A percentile compares a stretch with the other conserved stretches of the same genome.
Evolutionary conservation across 2,329 filamentous ascomycete species (phyloP).

Genomic region (Arthrinium phaeospermum): DNA sequence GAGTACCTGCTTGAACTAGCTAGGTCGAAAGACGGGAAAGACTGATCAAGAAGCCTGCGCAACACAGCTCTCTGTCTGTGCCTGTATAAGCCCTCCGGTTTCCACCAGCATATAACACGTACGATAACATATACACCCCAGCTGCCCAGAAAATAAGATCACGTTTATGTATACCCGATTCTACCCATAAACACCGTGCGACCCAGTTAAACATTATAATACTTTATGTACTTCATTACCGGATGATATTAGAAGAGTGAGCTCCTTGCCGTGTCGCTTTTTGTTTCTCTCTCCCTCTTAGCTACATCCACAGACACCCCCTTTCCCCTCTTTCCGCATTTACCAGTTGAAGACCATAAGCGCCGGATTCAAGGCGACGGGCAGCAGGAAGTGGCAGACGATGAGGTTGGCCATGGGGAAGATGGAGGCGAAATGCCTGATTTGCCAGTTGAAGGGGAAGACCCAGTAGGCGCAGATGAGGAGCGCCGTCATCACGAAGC

Average conservation of each 20-base stretch:
- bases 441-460: conserved; percentile 55
- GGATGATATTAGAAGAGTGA: not conserved
- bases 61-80: not conserved
- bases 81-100: not conserved
- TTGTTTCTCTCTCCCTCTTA: not conserved
- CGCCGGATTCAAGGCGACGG: conserved; percentile 66
- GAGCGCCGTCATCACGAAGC: conserved; percentile 34
- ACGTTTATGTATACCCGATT: not conserved
- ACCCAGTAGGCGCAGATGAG: conserved; percentile 36
- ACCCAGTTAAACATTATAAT: conserved; percentile 14
- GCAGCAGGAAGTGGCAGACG: conserved; percentile 61
- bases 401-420: conserved; percentile 60
- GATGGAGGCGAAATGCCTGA: conserved; percentile 63
- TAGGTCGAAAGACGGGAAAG: not conserved
- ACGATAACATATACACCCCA: not conserved
- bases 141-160: not conserved
- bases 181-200: conserved; percentile 8
- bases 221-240: conserved; percentile 16
- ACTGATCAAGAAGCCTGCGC: not conserved
- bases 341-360: conserved; percentile 69
- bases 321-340: conserved; percentile 9
- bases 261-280: not conserved
- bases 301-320: not conserved
- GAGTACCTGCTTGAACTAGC: not conserved
- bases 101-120: not conserved